Conservation (phyloP, 2,329 filamentous ascomycete genomes). For the Penicillium sp. region DNA sequence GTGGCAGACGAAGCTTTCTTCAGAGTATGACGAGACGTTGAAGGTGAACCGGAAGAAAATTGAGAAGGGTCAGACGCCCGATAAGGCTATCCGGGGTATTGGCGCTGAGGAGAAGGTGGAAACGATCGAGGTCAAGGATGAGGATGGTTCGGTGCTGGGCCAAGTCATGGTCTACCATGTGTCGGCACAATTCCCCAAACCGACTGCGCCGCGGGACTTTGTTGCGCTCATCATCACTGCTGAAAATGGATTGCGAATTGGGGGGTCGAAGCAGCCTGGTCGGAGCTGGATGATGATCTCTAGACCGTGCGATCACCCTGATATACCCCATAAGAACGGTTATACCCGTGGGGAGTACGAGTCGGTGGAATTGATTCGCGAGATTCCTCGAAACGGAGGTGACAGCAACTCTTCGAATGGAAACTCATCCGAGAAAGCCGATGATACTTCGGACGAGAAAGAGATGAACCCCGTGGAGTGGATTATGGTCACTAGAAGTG, state of each 20-base stretch:
- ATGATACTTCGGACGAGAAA: constrained; percentile 30
- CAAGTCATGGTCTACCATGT: constrained; percentile 65
- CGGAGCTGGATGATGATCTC: constrained; percentile 82
- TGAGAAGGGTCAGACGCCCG: constrained; percentile 59
- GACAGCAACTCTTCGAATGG: constrained; percentile 10
- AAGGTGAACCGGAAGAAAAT: constrained; percentile 64
- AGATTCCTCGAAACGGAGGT: constrained; percentile 56
- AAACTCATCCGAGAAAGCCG: constrained; percentile 23
- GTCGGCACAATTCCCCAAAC: constrained; percentile 83
- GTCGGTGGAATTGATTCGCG: constrained; percentile 83
- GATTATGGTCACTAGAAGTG: constrained; percentile 87
- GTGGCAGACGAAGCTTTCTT: constrained; percentile 70
- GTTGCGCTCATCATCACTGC: constrained; percentile 71
- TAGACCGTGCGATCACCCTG: constrained; percentile 71
- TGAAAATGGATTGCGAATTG: constrained; percentile 33
- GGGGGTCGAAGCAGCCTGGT: constrained; percentile 34
- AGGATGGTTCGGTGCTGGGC: constrained; percentile 20
- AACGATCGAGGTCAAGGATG: constrained; percentile 51
- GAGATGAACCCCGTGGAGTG: constrained; percentile 70
- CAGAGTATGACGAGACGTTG: constrained; percentile 74
- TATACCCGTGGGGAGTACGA: constrained; percentile 84
- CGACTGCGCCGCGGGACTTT: constrained; percentile 82
- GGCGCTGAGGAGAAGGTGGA: constrained; percentile 73
- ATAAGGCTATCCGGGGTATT: constrained; percentile 75
- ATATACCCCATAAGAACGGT: constrained; percentile 62